These are phyloP conservation scores for Colletotrichum tropicicola DNA, from an alignment of 2,329 filamentous ascomycete species.

Conservation along the genomic window DNA sequence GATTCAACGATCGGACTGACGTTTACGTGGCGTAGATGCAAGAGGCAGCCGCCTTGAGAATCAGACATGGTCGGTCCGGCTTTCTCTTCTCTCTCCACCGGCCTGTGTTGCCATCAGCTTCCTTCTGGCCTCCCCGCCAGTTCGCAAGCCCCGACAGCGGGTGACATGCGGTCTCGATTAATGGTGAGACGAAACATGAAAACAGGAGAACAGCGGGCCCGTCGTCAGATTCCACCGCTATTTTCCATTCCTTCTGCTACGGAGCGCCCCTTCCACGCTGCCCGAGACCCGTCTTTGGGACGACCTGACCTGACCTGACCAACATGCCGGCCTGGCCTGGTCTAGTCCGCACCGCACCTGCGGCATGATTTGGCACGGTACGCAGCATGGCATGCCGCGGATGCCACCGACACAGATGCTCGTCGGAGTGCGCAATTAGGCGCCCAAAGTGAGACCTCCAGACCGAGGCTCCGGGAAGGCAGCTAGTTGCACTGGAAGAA, in stretches of 20 bases:
- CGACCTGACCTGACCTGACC: background rate
- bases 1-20: background rate
- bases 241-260: conserved; percentile 7
- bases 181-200: conserved; percentile 20
- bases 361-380: too few species aligned
- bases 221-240: conserved; percentile 5
- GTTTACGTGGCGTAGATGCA: background rate
- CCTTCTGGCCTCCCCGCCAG: conserved; percentile 20
- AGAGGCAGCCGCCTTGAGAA: background rate
- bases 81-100: conserved; percentile 3
- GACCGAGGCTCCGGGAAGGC: too few species aligned
- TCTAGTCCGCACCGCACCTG: background rate
- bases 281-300: conserved; percentile 17
- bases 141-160: conserved; percentile 24
- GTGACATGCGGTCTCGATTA: conserved; percentile 17
- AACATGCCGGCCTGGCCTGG: background rate
- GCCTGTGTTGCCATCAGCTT: conserved; percentile 16
- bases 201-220: conserved; percentile 17
- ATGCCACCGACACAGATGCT: too few species aligned
- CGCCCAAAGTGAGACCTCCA: too few species aligned
- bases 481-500: too few species aligned
- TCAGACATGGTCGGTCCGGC: background rate
- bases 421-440: too few species aligned
- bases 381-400: too few species aligned
- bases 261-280: background rate